These are phyloP conservation scores for carrot (Daucus carota) DNA, from an alignment of 129 eudicot genomes.

Conservation along the genomic window DH1_v3.0 NC_030381.2:46717501-46718000, in stretches of 20 bases:
- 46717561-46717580: too few species aligned
- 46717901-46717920: slow-evolving; percentile 96
- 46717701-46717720: slow-evolving; percentile 1
- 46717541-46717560: too few species aligned
- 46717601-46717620: background rate
- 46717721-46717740: background rate
- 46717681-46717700: slow-evolving; percentile 14
- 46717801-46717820: slow-evolving; percentile 83
- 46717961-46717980: slow-evolving; percentile 41
- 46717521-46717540: too few species aligned
- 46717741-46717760: slow-evolving; percentile 27
- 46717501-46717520: background rate
- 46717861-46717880: slow-evolving; percentile 64
- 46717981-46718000: background rate
- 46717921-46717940: slow-evolving; percentile 60
- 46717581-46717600: background rate
- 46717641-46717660: slow-evolving; percentile 79
- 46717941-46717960: slow-evolving; percentile 51
- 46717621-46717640: slow-evolving; percentile 13
- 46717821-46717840: slow-evolving; percentile 70
- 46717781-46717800: slow-evolving; percentile 80
- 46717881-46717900: slow-evolving; percentile 59
- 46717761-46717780: slow-evolving; percentile 67
- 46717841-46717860: slow-evolving; percentile 73
- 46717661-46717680: slow-evolving; percentile 59